Percentiles rank a stretch among this genome's conserved stretches.
These are phyloP conservation scores for Pueraria montana DNA, from an alignment of 306 rosid genomes.

Conservation along the genomic window DNA sequence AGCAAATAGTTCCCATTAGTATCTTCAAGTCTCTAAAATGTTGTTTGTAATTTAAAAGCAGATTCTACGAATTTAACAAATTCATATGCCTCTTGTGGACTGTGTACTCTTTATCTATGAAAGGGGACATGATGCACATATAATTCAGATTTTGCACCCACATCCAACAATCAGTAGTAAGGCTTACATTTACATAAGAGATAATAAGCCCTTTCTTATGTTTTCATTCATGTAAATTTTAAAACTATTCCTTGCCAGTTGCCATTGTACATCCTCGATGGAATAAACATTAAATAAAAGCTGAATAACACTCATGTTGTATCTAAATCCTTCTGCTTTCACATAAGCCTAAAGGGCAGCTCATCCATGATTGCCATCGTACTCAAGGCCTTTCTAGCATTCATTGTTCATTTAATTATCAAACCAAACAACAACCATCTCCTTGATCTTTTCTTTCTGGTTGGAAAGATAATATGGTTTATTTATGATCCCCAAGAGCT, in stretches of 20 bases:
- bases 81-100: not conserved
- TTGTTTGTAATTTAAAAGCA: not conserved
- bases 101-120: not conserved
- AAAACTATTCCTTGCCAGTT: not conserved
- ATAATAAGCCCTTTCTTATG: not conserved
- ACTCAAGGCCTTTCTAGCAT: not conserved
- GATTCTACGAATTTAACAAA: not conserved
- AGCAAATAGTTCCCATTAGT: not conserved
- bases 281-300: conserved; percentile 20
- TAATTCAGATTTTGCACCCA: not conserved
- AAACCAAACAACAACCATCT: conserved; percentile 26
- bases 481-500: not conserved
- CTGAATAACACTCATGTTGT: not conserved
- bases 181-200: not conserved
- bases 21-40: conserved; percentile 25
- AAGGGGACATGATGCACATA: not conserved
- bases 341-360: conserved; percentile 1
- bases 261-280: not conserved
- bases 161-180: not conserved
- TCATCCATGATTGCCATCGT: not conserved
- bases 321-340: not conserved
- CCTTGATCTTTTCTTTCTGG: not conserved
- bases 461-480: not conserved
- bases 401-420: conserved; percentile 29
- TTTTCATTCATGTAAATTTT: not conserved